Evolutionary conservation across 2,329 filamentous ascomycete genomes (phyloP).

Genomic region (Lachnellula willkommii): DNA sequence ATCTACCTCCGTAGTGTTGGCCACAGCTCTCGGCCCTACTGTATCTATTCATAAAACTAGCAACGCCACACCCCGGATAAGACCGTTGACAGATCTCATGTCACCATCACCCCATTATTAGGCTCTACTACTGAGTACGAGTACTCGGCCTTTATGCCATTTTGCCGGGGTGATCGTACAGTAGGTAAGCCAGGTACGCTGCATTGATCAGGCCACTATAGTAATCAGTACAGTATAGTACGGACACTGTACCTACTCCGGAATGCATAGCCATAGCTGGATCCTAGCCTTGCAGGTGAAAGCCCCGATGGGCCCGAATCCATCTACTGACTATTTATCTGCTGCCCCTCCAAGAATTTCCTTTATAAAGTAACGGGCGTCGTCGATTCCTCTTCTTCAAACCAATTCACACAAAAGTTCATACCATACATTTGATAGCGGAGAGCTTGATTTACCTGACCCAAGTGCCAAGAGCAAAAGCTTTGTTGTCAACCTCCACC

Average conservation of each 20-base stretch:
- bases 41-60: slow-evolving; percentile 4
- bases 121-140: no score
- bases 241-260: neutral
- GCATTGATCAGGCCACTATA: slow-evolving; percentile 14
- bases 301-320: no score
- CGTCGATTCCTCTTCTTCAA: neutral
- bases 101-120: slow-evolving; percentile 12
- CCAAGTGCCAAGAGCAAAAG: no score
- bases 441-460: no score
- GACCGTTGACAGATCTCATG: slow-evolving; percentile 7
- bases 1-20: no score
- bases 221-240: neutral
- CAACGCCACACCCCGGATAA: slow-evolving; percentile 1
- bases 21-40: slow-evolving; percentile 3
- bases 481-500: neutral
- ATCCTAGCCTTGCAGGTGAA: neutral
- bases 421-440: no score
- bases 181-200: neutral
- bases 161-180: slow-evolving; percentile 1
- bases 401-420: no score
- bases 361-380: neutral
- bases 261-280: neutral
- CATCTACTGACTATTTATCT: neutral
- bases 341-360: neutral
- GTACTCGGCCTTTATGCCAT: neutral